phyloP scores from a whole-genome alignment of 1,284 basidiomycete genomes.

The Ganoderma sinense region DNA sequence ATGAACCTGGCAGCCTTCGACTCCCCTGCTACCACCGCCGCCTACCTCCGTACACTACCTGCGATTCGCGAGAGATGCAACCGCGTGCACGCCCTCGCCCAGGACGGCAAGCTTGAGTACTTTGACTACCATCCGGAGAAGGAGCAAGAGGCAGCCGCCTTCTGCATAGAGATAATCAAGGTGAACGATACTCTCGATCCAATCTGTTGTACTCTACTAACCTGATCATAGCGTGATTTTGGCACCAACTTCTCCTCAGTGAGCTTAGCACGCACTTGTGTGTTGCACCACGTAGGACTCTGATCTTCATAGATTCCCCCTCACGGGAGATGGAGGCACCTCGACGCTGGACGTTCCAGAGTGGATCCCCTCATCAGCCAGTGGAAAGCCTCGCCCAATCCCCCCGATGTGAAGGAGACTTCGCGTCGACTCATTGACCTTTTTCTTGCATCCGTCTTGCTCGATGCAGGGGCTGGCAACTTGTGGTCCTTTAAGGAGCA shows the following conservation, averaged over 20 bases:
- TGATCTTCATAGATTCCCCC: slow-evolving; percentile 72
- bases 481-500: slow-evolving; percentile 82
- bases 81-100: slow-evolving; percentile 81
- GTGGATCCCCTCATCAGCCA: slow-evolving; percentile 64
- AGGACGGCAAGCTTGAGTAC: slow-evolving; percentile 79
- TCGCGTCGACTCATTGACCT: slow-evolving; percentile 86
- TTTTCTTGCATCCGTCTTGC: slow-evolving; percentile 91
- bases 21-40: slow-evolving; percentile 53
- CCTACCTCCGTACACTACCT: slow-evolving; percentile 86
- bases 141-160: slow-evolving; percentile 77
- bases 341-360: slow-evolving; percentile 73
- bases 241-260: slow-evolving; percentile 72
- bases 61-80: slow-evolving; percentile 88
- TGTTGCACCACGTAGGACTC: no score
- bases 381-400: slow-evolving; percentile 58
- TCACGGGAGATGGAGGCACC: slow-evolving; percentile 92
- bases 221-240: slow-evolving; percentile 75
- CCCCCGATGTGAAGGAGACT: slow-evolving; percentile 66
- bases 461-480: slow-evolving; percentile 93
- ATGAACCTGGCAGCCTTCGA: slow-evolving; percentile 22
- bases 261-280: slow-evolving; percentile 36
- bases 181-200: slow-evolving; percentile 44
- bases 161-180: slow-evolving; percentile 85
- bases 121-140: slow-evolving; percentile 87
- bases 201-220: neutral